Conservation (phyloP, 139 green algal genomes). For the Chlamydomonas sphaeroides region DNA sequence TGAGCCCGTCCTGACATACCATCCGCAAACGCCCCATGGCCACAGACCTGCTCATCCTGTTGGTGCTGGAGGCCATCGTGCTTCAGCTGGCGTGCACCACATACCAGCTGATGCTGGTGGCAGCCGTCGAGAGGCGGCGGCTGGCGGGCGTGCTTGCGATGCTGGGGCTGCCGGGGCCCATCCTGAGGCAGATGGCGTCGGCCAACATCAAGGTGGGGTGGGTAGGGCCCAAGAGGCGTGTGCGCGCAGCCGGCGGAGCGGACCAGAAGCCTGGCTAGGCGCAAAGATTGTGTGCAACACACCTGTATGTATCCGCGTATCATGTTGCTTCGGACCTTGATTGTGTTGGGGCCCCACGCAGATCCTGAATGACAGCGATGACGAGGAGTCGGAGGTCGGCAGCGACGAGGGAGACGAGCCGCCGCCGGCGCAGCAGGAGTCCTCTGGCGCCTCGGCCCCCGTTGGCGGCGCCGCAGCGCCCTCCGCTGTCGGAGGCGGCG, state of each 20-base stretch:
- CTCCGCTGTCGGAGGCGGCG: too few species aligned
- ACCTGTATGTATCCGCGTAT: too few species aligned
- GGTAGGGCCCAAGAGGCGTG: too few species aligned
- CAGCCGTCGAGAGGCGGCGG: conserved; percentile 6
- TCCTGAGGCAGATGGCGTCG: not conserved
- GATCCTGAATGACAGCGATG: conserved; percentile 19
- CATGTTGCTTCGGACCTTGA: too few species aligned
- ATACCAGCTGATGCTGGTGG: conserved; percentile 17
- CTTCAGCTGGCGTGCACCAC: conserved; percentile 12
- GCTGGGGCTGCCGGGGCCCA: conserved; percentile 37
- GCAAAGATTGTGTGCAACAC: too few species aligned
- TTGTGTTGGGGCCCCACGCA: too few species aligned
- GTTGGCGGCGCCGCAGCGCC: too few species aligned
- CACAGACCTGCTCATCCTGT: conserved; percentile 28
- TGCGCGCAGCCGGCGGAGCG: too few species aligned
- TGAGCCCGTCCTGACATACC: too few species aligned
- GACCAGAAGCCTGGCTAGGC: too few species aligned
- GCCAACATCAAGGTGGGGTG: not conserved
- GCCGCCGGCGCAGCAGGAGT: not conserved
- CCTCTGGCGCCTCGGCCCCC: too few species aligned
- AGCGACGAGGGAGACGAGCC: not conserved
- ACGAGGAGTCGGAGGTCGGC: not conserved
- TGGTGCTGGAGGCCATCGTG: conserved; percentile 32
- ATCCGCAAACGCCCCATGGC: too few species aligned
- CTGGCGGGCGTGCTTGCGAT: not conserved